phyloP scores from a whole-genome alignment of 768 basidiomycete genomes.

The Leccinum olivaceopallidum region DNA sequence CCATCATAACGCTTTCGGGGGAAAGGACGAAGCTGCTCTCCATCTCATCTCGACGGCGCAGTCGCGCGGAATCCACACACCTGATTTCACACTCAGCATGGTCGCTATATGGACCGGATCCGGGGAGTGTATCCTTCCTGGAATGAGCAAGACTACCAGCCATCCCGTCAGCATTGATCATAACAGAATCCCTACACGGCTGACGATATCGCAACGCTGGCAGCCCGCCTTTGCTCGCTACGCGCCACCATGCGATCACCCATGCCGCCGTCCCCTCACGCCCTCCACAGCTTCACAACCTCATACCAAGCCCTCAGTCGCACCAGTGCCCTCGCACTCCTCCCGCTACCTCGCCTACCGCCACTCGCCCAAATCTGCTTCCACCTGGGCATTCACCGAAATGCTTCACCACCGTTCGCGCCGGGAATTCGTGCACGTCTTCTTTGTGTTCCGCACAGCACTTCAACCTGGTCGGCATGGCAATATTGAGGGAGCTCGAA shows the following conservation, averaged over 20 bases:
- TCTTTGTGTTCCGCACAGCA: no score
- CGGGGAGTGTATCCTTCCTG: not conserved
- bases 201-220: constrained; percentile 13
- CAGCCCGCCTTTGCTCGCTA: constrained; percentile 25
- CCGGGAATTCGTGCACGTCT: no score
- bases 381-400: no score
- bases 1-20: constrained; percentile 40
- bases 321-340: no score
- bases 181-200: no score
- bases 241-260: constrained; percentile 15
- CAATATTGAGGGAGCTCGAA: no score
- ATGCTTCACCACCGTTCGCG: no score
- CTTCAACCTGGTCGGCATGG: no score
- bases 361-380: constrained; percentile 25
- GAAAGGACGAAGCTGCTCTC: constrained; percentile 43
- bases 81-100: constrained; percentile 37
- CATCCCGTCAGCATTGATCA: no score
- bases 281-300: constrained; percentile 15
- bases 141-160: no score
- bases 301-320: no score
- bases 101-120: constrained; percentile 24
- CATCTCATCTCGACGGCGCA: constrained; percentile 37
- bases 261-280: constrained; percentile 19
- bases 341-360: not conserved
- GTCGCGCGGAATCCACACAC: constrained; percentile 31